Evolutionary conservation across 495 filamentous ascomycete species (phyloP).

Genomic region (Pyronema omphalodes): DNA sequence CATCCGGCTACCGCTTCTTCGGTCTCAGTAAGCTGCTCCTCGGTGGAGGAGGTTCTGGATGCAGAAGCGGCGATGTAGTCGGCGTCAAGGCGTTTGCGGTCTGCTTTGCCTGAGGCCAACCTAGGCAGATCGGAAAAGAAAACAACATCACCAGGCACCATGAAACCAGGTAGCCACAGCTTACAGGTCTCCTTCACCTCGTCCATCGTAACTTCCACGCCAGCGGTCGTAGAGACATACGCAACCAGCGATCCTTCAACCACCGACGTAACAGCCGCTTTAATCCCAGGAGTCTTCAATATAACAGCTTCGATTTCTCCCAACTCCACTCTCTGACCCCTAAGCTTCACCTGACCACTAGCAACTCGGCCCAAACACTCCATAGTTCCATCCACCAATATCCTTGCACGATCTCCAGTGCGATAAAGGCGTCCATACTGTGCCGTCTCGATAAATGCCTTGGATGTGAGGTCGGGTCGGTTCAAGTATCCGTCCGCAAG

Average conservation of each 20-base stretch:
- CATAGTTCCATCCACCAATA: constrained; percentile 46
- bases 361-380: constrained; percentile 70
- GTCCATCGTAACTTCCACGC: constrained; percentile 15
- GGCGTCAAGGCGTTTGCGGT: constrained; percentile 43
- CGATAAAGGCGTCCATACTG: constrained; percentile 47
- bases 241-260: constrained; percentile 42
- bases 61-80: constrained; percentile 30
- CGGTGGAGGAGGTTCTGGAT: constrained; percentile 22
- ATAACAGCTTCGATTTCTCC: constrained; percentile 64
- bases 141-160: constrained; percentile 56
- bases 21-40: constrained; percentile 15
- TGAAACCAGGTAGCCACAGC: constrained; percentile 55
- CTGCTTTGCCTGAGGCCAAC: constrained; percentile 60
- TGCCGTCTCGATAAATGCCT: constrained; percentile 37
- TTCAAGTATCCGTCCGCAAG: constrained; percentile 72
- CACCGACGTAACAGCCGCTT: constrained; percentile 40
- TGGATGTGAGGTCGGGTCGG: constrained; percentile 52
- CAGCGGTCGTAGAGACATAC: constrained; percentile 39
- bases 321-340: constrained; percentile 66
- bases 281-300: constrained; percentile 33
- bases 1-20: constrained; percentile 33
- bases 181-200: constrained; percentile 39
- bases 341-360: constrained; percentile 61
- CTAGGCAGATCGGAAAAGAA: constrained; percentile 43
- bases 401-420: constrained; percentile 66